Evolutionary conservation across 2,329 filamentous ascomycete genomes (phyloP).

Genomic region (Aspergillus phoenicis): DNA sequence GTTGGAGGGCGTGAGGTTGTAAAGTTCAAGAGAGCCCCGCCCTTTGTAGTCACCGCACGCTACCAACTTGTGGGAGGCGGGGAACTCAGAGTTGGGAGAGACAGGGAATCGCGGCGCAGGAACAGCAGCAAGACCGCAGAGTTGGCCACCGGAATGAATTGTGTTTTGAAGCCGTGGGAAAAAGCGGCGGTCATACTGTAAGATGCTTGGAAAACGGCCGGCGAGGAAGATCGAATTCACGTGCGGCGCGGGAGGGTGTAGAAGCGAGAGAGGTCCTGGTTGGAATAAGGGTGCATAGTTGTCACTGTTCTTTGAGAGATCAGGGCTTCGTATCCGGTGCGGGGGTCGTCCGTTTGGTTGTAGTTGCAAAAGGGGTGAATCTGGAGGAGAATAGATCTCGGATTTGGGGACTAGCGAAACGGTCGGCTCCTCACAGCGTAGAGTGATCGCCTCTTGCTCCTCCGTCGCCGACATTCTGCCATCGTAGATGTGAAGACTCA

Average conservation of each 20-base stretch:
- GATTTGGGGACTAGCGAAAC: conserved; percentile 31
- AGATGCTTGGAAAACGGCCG: conserved; percentile 82
- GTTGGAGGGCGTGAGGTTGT: conserved; percentile 47
- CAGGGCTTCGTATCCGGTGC: conserved; percentile 41
- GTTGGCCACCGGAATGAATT: conserved; percentile 78
- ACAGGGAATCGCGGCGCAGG: conserved; percentile 57
- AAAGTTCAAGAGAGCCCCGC: conserved; percentile 87
- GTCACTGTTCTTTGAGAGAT: conserved; percentile 37
- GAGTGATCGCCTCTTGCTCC: conserved; percentile 38
- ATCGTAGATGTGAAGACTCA: conserved; percentile 82
- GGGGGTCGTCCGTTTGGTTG: conserved; percentile 39
- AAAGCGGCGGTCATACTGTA: conserved; percentile 85
- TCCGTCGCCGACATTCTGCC: conserved; percentile 53
- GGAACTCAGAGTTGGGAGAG: conserved; percentile 42
- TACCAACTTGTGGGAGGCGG: conserved; percentile 67
- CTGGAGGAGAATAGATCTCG: conserved; percentile 34
- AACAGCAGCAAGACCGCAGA: conserved; percentile 72
- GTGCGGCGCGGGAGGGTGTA: conserved; percentile 69
- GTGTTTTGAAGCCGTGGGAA: conserved; percentile 77
- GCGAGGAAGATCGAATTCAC: conserved; percentile 84
- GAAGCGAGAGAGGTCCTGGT: conserved; percentile 77
- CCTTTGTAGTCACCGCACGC: conserved; percentile 90
- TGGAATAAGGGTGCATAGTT: conserved; percentile 74
- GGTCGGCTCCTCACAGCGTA: conserved; percentile 36
- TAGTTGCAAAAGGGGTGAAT: conserved; percentile 36